Base-by-base conservation (phyloP, 1,284 basidiomycete genomes). In the Leccinum solheimii region DNA sequence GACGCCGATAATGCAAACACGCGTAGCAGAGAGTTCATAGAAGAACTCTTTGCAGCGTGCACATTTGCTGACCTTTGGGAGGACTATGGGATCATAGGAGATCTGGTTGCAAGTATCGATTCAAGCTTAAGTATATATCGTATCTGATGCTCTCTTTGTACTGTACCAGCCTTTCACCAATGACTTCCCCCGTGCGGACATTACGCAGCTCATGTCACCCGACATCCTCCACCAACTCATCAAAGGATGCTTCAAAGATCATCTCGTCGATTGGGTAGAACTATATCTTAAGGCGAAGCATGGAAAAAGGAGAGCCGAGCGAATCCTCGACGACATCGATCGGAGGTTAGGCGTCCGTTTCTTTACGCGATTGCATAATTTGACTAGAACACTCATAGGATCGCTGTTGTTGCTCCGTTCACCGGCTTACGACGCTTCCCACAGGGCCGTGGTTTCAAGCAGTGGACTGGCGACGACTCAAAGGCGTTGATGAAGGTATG, bases 221-320 rank as follows among this genome's bases (percentile, higher is more conserved):
- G 56, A 61, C 13, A 58, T 61, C 1, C 11, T 61, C 2, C 60
- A 58, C 11, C 60, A 61, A 13, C 16, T 61, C 3, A 58, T 61
- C 38, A 61, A 61, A 9, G 56, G 51, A 8, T 43, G 38, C 27
- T 61, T 61, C 23, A 61, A 61, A 32, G 60, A 61, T 10, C 56
- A 61, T 21, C 26, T 62, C 0, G 50, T 62, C 3, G 34, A 43
- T 1, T 62, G 59, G 61, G 26, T 60, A 5, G 16, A 5, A 2
- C 6, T 11, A 9, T 56, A 62, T 14, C 36, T 61, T 1, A 34
- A n/a, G 3, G 32, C 23, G 14, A 7, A 14, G 14, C 43, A 61
- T 30, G 34, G 16, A 16, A 45, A 43, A 14, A 54, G n/a, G 16
- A 21, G 19, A 16, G 34, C 53, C 5, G 9, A 36, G 11, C 5